Evolutionary conservation across 1,284 basidiomycete genomes (phyloP).

Genomic region (Apiotrichum siamense): DNA sequence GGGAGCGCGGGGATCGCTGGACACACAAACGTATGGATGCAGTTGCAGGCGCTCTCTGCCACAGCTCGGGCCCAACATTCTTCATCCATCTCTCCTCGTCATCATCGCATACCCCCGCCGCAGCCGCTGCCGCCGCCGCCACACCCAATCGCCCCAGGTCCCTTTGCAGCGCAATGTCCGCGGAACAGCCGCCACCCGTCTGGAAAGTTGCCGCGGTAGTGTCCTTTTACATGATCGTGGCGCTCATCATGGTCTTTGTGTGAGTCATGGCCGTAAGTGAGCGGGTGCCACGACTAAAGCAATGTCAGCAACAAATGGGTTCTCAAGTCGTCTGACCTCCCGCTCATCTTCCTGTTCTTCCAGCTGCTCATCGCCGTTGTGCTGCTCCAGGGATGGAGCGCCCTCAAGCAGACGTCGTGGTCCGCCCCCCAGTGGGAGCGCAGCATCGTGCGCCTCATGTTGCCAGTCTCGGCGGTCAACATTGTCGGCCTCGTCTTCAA

Average conservation of each 20-base stretch:
- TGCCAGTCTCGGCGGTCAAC: slow-evolving; percentile 49
- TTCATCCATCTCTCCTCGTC: too few species aligned
- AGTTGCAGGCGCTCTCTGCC: too few species aligned
- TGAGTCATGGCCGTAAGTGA: slow-evolving; percentile 38
- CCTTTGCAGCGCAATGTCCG: too few species aligned
- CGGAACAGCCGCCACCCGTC: slow-evolving; percentile 15
- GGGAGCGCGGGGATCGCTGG: too few species aligned
- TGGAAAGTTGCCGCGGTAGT: slow-evolving; percentile 62
- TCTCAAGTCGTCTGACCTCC: slow-evolving; percentile 60
- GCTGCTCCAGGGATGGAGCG: slow-evolving; percentile 37
- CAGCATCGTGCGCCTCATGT: background rate
- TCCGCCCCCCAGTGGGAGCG: background rate
- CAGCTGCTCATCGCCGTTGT: slow-evolving; percentile 64
- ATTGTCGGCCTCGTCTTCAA: slow-evolving; percentile 69
- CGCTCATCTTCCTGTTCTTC: slow-evolving; percentile 61
- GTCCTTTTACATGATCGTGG: slow-evolving; percentile 66
- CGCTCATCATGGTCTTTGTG: slow-evolving; percentile 64
- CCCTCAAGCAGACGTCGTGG: background rate
- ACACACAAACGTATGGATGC: too few species aligned
- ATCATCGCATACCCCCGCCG: too few species aligned
- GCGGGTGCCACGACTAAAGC: background rate
- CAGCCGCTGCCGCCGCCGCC: too few species aligned
- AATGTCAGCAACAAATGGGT: slow-evolving; percentile 43
- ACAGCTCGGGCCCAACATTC: too few species aligned
- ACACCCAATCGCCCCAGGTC: too few species aligned